These are phyloP conservation scores for Paramyrothecium sp. DNA, from an alignment of 2,329 filamentous ascomycete species.

Conservation along the genomic window DNA sequence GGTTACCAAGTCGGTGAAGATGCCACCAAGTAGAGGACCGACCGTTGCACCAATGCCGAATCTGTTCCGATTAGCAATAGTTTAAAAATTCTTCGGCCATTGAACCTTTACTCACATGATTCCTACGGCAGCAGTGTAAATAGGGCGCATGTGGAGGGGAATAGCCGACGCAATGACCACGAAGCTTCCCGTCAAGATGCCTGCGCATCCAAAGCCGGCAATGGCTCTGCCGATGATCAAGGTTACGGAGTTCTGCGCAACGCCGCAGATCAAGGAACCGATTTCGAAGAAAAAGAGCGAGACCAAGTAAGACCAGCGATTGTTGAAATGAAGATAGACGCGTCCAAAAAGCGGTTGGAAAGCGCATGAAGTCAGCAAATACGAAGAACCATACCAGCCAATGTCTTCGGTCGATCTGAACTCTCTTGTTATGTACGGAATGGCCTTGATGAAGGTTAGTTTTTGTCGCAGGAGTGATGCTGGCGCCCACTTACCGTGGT, in stretches of 20 bases:
- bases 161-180: not conserved
- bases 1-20: conserved; percentile 6
- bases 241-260: conserved; percentile 34
- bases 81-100: no score
- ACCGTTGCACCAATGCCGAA: conserved; percentile 2
- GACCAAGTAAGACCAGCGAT: conserved; percentile 34
- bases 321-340: conserved; percentile 29
- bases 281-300: conserved; percentile 18
- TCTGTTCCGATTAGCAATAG: not conserved
- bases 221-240: conserved; percentile 42
- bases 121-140: conserved; percentile 2
- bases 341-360: conserved; percentile 17
- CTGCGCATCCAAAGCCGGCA: conserved; percentile 36
- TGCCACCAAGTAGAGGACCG: conserved; percentile 5
- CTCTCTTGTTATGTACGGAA: conserved; percentile 29
- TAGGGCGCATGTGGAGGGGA: not conserved
- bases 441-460: conserved; percentile 27
- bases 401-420: conserved; percentile 36
- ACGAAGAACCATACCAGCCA: conserved; percentile 27
- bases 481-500: not conserved
- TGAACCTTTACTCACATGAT: not conserved
- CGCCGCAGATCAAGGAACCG: conserved; percentile 33
- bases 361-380: conserved; percentile 17
- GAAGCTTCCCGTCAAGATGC: conserved; percentile 19
- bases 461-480: not conserved